Conservation (phyloP, 805 yeast genomes). For the Groenewaldozyma salmanticensis region DNA sequence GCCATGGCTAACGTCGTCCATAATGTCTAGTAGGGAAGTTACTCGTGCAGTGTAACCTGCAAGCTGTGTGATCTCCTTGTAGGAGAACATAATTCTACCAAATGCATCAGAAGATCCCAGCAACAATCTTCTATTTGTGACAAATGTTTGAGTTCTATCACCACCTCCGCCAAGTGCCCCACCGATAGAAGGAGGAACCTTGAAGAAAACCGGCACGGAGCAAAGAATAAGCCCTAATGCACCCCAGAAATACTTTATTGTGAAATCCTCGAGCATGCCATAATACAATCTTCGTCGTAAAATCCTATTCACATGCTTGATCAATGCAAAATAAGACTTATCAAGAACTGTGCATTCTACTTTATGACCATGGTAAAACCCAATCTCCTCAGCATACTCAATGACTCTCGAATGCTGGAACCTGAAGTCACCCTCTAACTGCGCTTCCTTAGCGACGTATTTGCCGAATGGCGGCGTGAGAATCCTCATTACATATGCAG, state of each 20-base stretch:
- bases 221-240: slow-evolving; percentile 86
- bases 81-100: slow-evolving; percentile 76
- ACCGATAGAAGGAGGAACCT: slow-evolving; percentile 34
- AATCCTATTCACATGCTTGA: slow-evolving; percentile 65
- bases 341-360: slow-evolving; percentile 73
- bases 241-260: slow-evolving; percentile 91
- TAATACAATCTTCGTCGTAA: slow-evolving; percentile 65
- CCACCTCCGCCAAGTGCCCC: slow-evolving; percentile 21
- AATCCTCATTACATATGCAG: slow-evolving; percentile 61
- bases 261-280: slow-evolving; percentile 77
- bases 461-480: slow-evolving; percentile 88
- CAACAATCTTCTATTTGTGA: slow-evolving; percentile 77
- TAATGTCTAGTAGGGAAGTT: slow-evolving; percentile 54
- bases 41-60: slow-evolving; percentile 75
- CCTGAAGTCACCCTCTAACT: slow-evolving; percentile 76
- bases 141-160: slow-evolving; percentile 61
- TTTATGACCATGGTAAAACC: slow-evolving; percentile 69
- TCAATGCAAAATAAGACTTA: slow-evolving; percentile 69
- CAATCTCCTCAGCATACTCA: slow-evolving; percentile 75
- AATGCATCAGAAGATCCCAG: slow-evolving; percentile 80
- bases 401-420: slow-evolving; percentile 75
- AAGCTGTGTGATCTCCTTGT: slow-evolving; percentile 74
- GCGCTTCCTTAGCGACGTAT: slow-evolving; percentile 63
- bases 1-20: slow-evolving; percentile 40
- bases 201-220: slow-evolving; percentile 76